Conservation (phyloP, 2,329 filamentous ascomycete genomes). For the Stagonosporopsis tanaceti region DNA sequence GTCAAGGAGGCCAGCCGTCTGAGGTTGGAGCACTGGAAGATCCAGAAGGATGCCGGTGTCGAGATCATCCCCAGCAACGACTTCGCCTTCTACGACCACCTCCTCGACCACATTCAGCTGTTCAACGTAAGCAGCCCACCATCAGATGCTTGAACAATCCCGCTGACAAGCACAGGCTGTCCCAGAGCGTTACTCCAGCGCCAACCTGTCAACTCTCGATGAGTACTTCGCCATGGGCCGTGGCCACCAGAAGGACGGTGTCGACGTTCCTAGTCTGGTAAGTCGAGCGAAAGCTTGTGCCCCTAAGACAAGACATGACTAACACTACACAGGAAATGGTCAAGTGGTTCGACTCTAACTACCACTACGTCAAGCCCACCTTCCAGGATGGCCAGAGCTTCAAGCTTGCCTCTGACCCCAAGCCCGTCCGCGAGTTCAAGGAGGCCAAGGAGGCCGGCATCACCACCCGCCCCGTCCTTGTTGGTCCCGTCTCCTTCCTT, state of each 20-base stretch:
- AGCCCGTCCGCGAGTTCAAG: constrained; percentile 92
- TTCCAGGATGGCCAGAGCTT: constrained; percentile 97
- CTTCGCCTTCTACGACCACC: constrained; percentile 98
- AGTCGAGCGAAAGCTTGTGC: constrained; percentile 28
- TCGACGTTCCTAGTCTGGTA: constrained; percentile 88
- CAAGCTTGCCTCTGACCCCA: constrained; percentile 85
- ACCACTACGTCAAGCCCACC: constrained; percentile 99
- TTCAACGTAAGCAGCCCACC: constrained; percentile 75
- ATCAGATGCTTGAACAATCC: neutral
- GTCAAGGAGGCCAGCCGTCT: constrained; percentile 96
- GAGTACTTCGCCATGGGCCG: constrained; percentile 99
- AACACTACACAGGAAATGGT: constrained; percentile 81
- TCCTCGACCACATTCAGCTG: constrained; percentile 97
- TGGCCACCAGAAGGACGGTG: constrained; percentile 93
- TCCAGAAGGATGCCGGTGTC: constrained; percentile 98
- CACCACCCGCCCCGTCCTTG: constrained; percentile 87
- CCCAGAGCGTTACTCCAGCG: constrained; percentile 91
- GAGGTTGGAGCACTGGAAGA: constrained; percentile 97
- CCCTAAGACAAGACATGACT: constrained; percentile 16
- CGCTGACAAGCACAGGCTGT: constrained; percentile 68
- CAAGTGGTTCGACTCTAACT: constrained; percentile 99
- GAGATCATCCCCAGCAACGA: constrained; percentile 99
- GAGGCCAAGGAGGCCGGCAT: constrained; percentile 99
- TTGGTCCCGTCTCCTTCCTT: constrained; percentile 97
- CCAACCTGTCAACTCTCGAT: constrained; percentile 87